phyloP scores from a whole-genome alignment of 129 eudicot species.

The Calendula officinalis region DNA sequence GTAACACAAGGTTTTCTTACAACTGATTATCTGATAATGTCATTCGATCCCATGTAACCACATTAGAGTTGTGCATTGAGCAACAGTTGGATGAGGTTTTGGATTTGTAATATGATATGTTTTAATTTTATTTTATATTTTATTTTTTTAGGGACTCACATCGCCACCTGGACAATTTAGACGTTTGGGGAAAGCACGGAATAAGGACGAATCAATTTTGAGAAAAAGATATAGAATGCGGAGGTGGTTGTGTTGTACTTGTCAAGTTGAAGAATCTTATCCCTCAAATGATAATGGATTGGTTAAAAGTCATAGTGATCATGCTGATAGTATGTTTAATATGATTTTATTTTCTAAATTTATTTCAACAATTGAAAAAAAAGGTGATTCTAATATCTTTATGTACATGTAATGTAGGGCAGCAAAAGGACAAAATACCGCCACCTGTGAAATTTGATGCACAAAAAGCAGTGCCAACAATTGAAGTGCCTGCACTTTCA shows the following conservation, averaged over 20 bases:
- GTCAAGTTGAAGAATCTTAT: slow-evolving; percentile 78
- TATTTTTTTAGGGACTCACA: slow-evolving; percentile 46
- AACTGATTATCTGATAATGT: background rate
- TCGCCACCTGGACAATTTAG: slow-evolving; percentile 66
- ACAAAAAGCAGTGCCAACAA: slow-evolving; percentile 64
- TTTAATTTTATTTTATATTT: slow-evolving; percentile 11
- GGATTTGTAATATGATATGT: background rate
- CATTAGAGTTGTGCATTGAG: background rate
- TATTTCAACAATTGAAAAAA: background rate
- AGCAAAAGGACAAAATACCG: slow-evolving; percentile 51
- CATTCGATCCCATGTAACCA: background rate
- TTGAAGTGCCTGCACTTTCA: slow-evolving; percentile 72
- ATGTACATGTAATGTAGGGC: slow-evolving; percentile 33
- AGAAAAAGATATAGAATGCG: slow-evolving; percentile 78
- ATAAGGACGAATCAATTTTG: slow-evolving; percentile 58
- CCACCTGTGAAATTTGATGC: slow-evolving; percentile 58
- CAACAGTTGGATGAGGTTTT: slow-evolving; percentile 4
- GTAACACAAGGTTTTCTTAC: background rate
- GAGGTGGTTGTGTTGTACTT: slow-evolving; percentile 85
- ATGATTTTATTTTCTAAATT: background rate
- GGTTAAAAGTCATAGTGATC: slow-evolving; percentile 49
- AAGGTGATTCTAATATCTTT: background rate
- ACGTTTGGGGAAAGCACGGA: slow-evolving; percentile 50
- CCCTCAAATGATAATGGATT: slow-evolving; percentile 57
- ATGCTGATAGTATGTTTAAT: slow-evolving; percentile 49